phyloP scores from a whole-genome alignment of 2,329 filamentous ascomycete species.

The Geosmithia flava region DNA sequence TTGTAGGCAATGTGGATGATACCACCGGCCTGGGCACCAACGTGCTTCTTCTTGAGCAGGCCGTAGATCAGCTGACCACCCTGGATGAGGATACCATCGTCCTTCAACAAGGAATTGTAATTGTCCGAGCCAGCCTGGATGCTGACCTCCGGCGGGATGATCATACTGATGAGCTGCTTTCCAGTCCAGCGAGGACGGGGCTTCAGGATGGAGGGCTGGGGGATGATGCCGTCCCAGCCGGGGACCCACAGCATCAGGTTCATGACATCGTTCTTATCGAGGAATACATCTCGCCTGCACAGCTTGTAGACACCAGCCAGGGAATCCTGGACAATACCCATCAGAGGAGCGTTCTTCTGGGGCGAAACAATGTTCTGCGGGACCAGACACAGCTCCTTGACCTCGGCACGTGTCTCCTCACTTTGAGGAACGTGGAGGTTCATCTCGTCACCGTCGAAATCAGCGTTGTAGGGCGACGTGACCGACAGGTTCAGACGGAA shows the following conservation, averaged over 20 bases:
- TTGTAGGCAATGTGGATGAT: slow-evolving; percentile 96
- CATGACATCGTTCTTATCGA: slow-evolving; percentile 87
- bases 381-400: slow-evolving; percentile 93
- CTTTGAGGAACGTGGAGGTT: slow-evolving; percentile 98
- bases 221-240: slow-evolving; percentile 92
- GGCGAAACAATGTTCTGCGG: slow-evolving; percentile 97
- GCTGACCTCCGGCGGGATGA: slow-evolving; percentile 79
- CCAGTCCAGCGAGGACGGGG: slow-evolving; percentile 91
- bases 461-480: slow-evolving; percentile 97
- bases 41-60: slow-evolving; percentile 82
- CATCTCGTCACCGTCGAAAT: slow-evolving; percentile 99
- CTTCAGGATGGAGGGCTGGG: slow-evolving; percentile 86
- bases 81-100: slow-evolving; percentile 72
- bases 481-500: slow-evolving; percentile 97
- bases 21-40: slow-evolving; percentile 82
- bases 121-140: slow-evolving; percentile 54
- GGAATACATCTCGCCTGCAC: slow-evolving; percentile 81
- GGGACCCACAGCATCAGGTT: slow-evolving; percentile 96
- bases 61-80: slow-evolving; percentile 85
- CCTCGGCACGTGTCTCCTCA: slow-evolving; percentile 90
- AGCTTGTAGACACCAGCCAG: slow-evolving; percentile 96
- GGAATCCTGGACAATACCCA: slow-evolving; percentile 99
- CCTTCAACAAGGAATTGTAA: slow-evolving; percentile 51
- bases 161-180: slow-evolving; percentile 93
- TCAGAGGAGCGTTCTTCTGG: slow-evolving; percentile 89